phyloP scores from a whole-genome alignment of 257 asterid species.

The Solanum sitiens region DNA sequence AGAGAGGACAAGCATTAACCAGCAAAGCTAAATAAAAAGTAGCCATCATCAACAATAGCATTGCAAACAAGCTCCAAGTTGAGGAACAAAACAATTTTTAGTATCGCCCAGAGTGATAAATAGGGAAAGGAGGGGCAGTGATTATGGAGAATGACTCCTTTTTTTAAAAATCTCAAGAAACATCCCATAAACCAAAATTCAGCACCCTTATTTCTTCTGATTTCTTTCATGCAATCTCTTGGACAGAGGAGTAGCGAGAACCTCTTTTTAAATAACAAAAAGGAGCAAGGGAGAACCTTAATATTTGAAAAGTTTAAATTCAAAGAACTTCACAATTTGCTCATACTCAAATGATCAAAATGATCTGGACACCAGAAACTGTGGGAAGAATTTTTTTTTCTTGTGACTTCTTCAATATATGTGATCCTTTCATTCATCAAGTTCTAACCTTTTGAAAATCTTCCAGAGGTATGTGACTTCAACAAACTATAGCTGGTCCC shows the following conservation, averaged over 20 bases:
- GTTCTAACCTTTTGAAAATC: not conserved
- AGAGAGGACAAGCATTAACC: not conserved
- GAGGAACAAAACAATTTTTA: not conserved
- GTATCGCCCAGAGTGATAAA: not conserved
- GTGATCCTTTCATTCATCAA: not conserved
- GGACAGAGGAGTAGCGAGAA: not conserved
- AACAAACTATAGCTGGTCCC: not conserved
- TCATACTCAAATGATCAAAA: not conserved
- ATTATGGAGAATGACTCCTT: not conserved
- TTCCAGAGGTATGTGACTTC: constrained; percentile 50
- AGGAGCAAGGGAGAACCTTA: not conserved
- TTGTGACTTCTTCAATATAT: not conserved
- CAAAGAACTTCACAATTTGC: not conserved
- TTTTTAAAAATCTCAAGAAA: not conserved
- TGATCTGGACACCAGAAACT: not conserved
- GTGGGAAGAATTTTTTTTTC: not conserved
- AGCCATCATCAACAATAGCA: not conserved
- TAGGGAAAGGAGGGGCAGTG: not conserved
- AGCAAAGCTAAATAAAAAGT: not conserved
- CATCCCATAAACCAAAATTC: not conserved
- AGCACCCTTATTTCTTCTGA: not conserved
- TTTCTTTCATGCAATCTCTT: not conserved
- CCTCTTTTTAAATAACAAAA: not conserved
- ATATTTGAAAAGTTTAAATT: not conserved
- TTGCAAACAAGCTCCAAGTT: not conserved